Evolutionary conservation across 768 basidiomycete genomes (phyloP).

Genomic region (Psilocybe cubensis): DNA sequence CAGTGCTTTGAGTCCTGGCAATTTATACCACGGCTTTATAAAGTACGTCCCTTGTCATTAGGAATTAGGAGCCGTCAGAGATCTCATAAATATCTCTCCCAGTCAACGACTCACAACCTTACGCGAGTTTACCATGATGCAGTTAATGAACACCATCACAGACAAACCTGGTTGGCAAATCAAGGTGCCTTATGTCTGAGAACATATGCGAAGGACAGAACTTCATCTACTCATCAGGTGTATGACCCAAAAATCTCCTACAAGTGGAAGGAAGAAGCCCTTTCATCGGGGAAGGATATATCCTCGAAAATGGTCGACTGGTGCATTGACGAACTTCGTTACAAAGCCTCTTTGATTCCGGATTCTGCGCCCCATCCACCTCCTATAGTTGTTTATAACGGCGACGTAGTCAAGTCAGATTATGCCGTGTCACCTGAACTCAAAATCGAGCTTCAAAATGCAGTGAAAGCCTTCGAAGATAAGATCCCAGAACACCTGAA

Average conservation of each 20-base stretch:
- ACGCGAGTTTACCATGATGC: constrained; percentile 37
- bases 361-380: constrained; percentile 5
- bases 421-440: constrained; percentile 29
- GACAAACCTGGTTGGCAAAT: constrained; percentile 36
- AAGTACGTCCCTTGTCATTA: constrained; percentile 8
- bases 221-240: constrained; percentile 15
- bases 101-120: constrained; percentile 26
- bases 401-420: constrained; percentile 36
- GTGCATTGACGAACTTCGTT: constrained; percentile 29
- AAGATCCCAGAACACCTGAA: constrained; percentile 33
- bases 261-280: constrained; percentile 30
- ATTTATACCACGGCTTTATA: neutral
- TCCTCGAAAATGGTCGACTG: constrained; percentile 27
- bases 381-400: constrained; percentile 26
- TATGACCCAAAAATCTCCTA: constrained; percentile 22
- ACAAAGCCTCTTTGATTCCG: constrained; percentile 14
- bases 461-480: constrained; percentile 34
- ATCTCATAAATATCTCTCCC: neutral
- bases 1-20: constrained; percentile 14
- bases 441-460: constrained; percentile 25
- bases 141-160: constrained; percentile 37
- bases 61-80: neutral
- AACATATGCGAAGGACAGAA: neutral
- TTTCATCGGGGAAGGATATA: constrained; percentile 18
- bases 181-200: constrained; percentile 23